Conservation (phyloP, 1,284 basidiomycete species). For the Singerocomus rubriflavus region DNA sequence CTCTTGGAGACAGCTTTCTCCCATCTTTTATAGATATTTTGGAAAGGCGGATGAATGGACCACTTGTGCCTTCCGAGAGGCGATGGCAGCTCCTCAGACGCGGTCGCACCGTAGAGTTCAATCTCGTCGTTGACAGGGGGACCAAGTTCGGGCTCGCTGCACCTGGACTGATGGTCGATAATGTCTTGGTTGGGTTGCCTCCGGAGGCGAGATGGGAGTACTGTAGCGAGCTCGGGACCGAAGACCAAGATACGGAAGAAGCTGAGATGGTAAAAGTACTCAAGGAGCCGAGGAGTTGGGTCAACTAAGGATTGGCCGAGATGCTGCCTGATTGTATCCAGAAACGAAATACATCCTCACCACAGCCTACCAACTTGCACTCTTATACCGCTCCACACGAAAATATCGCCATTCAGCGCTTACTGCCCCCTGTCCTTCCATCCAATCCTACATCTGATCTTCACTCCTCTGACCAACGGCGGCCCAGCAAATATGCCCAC, state of each 20-base stretch:
- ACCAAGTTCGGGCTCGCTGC: conserved; percentile 87
- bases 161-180: conserved; percentile 85
- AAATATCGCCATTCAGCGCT: not conserved
- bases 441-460: not conserved
- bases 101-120: conserved; percentile 91
- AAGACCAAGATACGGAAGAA: conserved; percentile 63
- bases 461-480: conserved; percentile 19
- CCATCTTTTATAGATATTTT: conserved; percentile 84
- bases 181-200: conserved; percentile 86
- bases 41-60: conserved; percentile 54
- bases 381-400: not conserved
- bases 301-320: not conserved
- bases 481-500: conserved; percentile 64
- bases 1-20: conserved; percentile 72
- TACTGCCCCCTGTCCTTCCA: not conserved
- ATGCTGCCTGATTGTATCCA: too few species aligned
- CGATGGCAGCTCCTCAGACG: conserved; percentile 88
- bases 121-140: conserved; percentile 80
- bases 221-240: conserved; percentile 68
- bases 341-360: not conserved
- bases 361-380: not conserved
- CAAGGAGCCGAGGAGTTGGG: conserved; percentile 70
- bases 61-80: conserved; percentile 40
- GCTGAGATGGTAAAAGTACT: conserved; percentile 66
- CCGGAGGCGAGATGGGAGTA: conserved; percentile 93